Evolutionary conservation across 1,284 basidiomycete genomes (phyloP), one percentile per base, ranked within the genome.

Genomic region (Agaricales sp.): DNA sequence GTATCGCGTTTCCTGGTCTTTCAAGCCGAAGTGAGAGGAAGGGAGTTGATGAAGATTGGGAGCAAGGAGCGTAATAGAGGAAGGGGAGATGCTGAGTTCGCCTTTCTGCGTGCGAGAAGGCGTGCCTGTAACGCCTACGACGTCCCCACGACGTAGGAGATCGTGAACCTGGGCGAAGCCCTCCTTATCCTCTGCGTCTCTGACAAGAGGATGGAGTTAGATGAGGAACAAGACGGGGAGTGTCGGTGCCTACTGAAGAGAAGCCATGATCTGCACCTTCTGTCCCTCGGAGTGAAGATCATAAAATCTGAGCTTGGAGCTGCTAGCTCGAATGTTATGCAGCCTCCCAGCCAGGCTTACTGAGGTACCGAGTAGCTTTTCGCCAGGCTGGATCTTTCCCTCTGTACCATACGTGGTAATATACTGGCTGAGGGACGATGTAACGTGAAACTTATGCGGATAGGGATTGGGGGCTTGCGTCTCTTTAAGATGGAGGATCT

Each of bases 371-470:
- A 79, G 71, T 1, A 82, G 66, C 69, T 78, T 83, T 56, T 71
- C 65, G 18, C 84, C 87, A 21, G 78, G 58, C 14, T 70, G 61
- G 55, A 94, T 79, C 63, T 79, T 74, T 50, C 85, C 87, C 49
- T 89, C 83, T 22, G 61, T 51, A 41, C 88, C 87, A 62, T 91
- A 99, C 52, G 77, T 70, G 13, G 77, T 66, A 62, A 98, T 82
- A 68, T 86, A 99, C 12, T 71, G 63, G 14, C 80, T 72, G 60
- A 99, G 74, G n/a, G 88, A 90, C 55, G 72, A 73, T 45, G 86
- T 74, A 41, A 96, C 93, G 60, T 96, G 68, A 73, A 99, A 99
- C 79, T 99, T 99, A 83, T 99, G 96, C 18, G 96, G 95, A 73
- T 99, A 99, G 2, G 96, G 95, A 64, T 95, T 91, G 3, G 92